These are phyloP conservation scores for Neurospora sp. DNA, from an alignment of 495 filamentous ascomycete species.

Conservation along the genomic window DNA sequence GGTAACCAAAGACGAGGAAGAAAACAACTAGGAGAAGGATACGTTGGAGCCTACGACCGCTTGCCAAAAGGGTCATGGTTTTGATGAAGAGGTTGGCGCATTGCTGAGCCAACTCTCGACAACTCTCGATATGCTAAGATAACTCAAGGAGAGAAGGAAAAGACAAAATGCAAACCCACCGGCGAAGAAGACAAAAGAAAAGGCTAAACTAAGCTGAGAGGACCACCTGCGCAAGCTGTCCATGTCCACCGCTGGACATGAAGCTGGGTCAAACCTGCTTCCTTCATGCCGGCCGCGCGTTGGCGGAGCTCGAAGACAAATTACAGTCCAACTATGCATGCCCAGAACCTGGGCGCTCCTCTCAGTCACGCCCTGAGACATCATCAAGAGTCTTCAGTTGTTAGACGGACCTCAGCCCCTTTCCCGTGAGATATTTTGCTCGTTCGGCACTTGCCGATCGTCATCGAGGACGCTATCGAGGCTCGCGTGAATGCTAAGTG, in stretches of 20 bases:
- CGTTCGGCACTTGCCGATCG: not conserved
- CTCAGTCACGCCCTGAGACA: not conserved
- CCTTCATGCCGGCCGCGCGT: not conserved
- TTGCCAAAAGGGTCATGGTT: conserved; percentile 17
- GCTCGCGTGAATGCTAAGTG: not conserved
- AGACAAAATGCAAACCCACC: not conserved
- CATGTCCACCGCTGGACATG: not conserved
- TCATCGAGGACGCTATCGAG: not conserved
- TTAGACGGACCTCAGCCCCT: not conserved
- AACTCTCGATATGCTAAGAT: not conserved
- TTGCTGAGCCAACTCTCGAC: conserved; percentile 2
- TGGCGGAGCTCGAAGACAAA: not conserved
- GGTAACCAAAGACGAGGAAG: conserved; percentile 13
- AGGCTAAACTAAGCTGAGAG: not conserved
- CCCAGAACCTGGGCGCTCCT: not conserved
- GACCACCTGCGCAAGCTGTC: not conserved
- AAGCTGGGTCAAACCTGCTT: conserved; percentile 1
- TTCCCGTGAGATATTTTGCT: not conserved
- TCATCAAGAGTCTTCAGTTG: not conserved
- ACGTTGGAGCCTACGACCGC: conserved; percentile 16
- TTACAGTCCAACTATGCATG: not conserved
- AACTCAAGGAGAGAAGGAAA: not conserved
- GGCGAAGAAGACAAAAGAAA: not conserved
- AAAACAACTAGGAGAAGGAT: conserved; percentile 12
- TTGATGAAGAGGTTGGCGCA: conserved; percentile 8